phyloP scores from a whole-genome alignment of 1,284 basidiomycete species.

The Pyrrhoderma noxium region DNA sequence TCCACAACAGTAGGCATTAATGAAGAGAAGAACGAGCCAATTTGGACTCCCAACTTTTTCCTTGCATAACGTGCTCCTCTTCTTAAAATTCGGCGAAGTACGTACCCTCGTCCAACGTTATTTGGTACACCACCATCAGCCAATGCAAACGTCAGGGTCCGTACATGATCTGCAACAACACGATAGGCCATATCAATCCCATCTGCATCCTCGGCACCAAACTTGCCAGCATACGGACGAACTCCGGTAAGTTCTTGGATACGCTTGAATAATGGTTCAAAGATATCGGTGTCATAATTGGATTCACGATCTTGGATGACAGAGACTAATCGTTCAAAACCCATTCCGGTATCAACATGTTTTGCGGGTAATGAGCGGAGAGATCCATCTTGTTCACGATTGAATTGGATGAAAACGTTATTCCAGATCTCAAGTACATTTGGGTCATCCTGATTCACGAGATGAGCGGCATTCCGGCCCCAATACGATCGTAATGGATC shows the following conservation, averaged over 20 bases:
- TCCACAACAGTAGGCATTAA: slow-evolving; percentile 87
- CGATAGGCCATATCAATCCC: slow-evolving; percentile 98
- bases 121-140: slow-evolving; percentile 95
- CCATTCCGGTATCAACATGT: slow-evolving; percentile 98
- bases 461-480: slow-evolving; percentile 86
- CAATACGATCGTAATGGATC: slow-evolving; percentile 95
- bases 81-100: slow-evolving; percentile 86
- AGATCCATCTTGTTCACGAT: slow-evolving; percentile 85
- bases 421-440: slow-evolving; percentile 99
- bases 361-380: slow-evolving; percentile 82
- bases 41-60: slow-evolving; percentile 92
- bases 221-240: slow-evolving; percentile 81
- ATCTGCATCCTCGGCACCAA: slow-evolving; percentile 89
- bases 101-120: slow-evolving; percentile 95
- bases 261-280: slow-evolving; percentile 81
- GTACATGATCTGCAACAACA: slow-evolving; percentile 93
- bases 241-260: slow-evolving; percentile 89
- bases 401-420: slow-evolving; percentile 99
- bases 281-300: slow-evolving; percentile 98
- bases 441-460: slow-evolving; percentile 94
- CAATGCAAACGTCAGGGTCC: slow-evolving; percentile 92
- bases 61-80: slow-evolving; percentile 91
- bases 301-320: slow-evolving; percentile 86
- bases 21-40: slow-evolving; percentile 93
- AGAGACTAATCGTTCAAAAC: slow-evolving; percentile 95